phyloP scores from a whole-genome alignment of 176 grass and related monocot species.

The Poa pratensis region DNA sequence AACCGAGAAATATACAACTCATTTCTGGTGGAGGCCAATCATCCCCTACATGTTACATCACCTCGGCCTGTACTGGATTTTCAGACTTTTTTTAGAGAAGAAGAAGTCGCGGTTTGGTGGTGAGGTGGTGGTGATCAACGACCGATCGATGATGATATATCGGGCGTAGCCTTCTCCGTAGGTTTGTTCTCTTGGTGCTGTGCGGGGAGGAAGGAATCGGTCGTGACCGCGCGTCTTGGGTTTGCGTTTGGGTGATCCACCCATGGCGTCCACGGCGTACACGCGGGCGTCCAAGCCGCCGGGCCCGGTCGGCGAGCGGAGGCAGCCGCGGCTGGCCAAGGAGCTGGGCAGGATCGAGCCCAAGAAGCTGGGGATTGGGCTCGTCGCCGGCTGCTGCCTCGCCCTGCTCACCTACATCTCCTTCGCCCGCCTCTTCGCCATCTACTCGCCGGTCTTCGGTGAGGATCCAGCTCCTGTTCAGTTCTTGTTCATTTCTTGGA shows the following conservation, averaged over 20 bases:
- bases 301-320: constrained; percentile 32
- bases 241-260: not conserved
- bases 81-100: not conserved
- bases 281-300: constrained; percentile 49
- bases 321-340: constrained; percentile 52
- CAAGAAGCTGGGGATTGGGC: constrained; percentile 61
- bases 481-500: not conserved
- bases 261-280: constrained; percentile 64
- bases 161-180: not conserved
- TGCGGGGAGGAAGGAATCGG: not conserved
- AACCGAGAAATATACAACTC: constrained; percentile 1
- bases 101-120: not conserved
- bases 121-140: not conserved
- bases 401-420: constrained; percentile 57
- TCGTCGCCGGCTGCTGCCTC: constrained; percentile 56
- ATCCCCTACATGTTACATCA: constrained; percentile 42
- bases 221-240: not conserved
- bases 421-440: constrained; percentile 55
- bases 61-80: not conserved
- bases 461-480: not conserved
- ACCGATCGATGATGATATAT: not conserved
- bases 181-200: not conserved
- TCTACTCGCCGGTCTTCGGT: constrained; percentile 61
- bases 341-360: constrained; percentile 62
- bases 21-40: constrained; percentile 25